Conservation (phyloP, 768 basidiomycete genomes). For the Boletus barrowsii region DNA sequence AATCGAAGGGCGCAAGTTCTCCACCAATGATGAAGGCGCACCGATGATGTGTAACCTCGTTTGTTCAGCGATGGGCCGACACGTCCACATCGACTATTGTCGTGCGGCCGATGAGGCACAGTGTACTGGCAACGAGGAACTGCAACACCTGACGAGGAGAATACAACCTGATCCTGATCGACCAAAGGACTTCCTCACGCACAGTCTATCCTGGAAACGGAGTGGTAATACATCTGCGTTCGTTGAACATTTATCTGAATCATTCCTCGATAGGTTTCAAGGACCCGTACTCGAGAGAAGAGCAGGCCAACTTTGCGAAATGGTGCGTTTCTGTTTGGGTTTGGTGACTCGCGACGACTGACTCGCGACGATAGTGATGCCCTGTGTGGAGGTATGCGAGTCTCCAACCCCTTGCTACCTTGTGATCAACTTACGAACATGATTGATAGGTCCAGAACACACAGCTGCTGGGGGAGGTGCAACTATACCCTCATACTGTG, state of each 20-base stretch:
- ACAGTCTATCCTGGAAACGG: slow-evolving; percentile 56
- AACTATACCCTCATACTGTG: slow-evolving; percentile 53
- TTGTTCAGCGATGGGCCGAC: slow-evolving; percentile 54
- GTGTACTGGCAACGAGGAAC: slow-evolving; percentile 41
- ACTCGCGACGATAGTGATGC: slow-evolving; percentile 36
- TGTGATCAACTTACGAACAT: neutral
- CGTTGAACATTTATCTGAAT: too few relatives aligned
- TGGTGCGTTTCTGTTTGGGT: slow-evolving; percentile 37
- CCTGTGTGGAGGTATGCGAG: slow-evolving; percentile 45
- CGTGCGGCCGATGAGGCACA: slow-evolving; percentile 34
- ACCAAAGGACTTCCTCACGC: slow-evolving; percentile 54
- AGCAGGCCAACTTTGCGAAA: slow-evolving; percentile 50
- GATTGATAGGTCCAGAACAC: slow-evolving; percentile 51
- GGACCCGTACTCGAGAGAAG: slow-evolving; percentile 60
- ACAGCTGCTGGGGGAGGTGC: slow-evolving; percentile 34
- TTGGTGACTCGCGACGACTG: neutral
- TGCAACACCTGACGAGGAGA: slow-evolving; percentile 43
- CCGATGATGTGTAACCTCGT: slow-evolving; percentile 63
- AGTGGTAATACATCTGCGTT: slow-evolving; percentile 36
- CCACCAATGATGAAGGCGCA: slow-evolving; percentile 51
- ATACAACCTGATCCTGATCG: slow-evolving; percentile 46
- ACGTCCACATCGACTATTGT: slow-evolving; percentile 57
- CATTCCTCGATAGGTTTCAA: slow-evolving; percentile 44
- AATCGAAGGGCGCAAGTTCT: slow-evolving; percentile 54
- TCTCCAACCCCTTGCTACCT: neutral